Evolutionary conservation across 1,284 basidiomycete species (phyloP), one percentile per base, ranked within the genome.

Genomic region (Cryptococcus sp.): DNA sequence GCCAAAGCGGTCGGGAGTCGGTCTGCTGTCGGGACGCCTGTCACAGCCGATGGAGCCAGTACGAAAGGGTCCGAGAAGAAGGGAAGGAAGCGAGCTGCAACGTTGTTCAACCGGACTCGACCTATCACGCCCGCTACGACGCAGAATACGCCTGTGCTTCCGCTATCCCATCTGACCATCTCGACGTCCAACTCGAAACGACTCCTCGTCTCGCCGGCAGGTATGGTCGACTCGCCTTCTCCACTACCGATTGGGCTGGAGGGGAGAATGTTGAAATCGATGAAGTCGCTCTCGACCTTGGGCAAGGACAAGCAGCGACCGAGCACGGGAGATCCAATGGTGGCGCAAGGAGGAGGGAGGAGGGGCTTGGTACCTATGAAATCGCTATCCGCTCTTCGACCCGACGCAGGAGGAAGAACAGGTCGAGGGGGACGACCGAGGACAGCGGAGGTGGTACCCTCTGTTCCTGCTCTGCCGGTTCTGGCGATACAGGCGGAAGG

Each of bases 41-140:
- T 32, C 5, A 26, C 28, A 5, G 11, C 25, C 23, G 19, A 12
- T 12, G n/a, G 42, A 6, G 9, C 25, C 11, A 25, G 6, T 5
- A 31, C 41, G 24, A 10, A 10, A 10, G 23, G n/a, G 18, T n/a
- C 9, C 41, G 52, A 39, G 46, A 51, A 39, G 37, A 37, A 32
- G 41, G 47, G 37, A 44, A 46, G 43, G 43, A 37, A 43, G 35
- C 31, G 57, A 19, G 50, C 57, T 1, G 45, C 55, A 7, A 48
- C 53, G 22, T 28, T 59, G 16, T 59, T 59, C 38, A 50, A 47
- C 4, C 43, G 50, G 18, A 43, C 55, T 9, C 25, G 57, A 41
- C 57, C 57, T 12, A 55, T 59, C 42, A 59, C 57, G 14, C 57
- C 57, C 1, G 52, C 57, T 21, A 46, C 44, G 14, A 58, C 28